These are phyloP conservation scores for Hypocreales sp. DNA, from an alignment of 2,329 filamentous ascomycete species.

Conservation along the genomic window DNA sequence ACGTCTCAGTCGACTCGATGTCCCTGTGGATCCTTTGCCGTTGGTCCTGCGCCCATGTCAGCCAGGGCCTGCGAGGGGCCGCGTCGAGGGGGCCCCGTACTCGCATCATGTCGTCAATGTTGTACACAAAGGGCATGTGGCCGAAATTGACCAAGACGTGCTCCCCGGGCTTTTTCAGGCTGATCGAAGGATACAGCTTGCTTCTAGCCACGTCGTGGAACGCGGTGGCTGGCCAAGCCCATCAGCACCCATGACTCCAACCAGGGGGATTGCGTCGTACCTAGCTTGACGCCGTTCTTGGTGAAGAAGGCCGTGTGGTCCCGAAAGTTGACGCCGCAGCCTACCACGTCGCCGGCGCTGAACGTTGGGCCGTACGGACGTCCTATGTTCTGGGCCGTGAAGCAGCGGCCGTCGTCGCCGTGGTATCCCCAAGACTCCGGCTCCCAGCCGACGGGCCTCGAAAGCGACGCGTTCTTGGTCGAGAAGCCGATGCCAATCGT, in stretches of 20 bases:
- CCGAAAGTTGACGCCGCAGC: constrained; percentile 51
- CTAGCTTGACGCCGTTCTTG: constrained; percentile 43
- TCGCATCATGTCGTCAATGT: constrained; percentile 77
- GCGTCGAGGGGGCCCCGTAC: constrained; percentile 22
- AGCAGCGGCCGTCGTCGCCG: constrained; percentile 50
- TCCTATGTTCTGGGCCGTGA: constrained; percentile 38
- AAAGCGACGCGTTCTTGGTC: constrained; percentile 33
- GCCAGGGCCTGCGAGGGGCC: constrained; percentile 1
- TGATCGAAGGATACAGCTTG: constrained; percentile 50
- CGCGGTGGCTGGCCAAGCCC: constrained; percentile 40
- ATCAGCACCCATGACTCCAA: no score
- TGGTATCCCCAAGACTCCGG: constrained; percentile 54
- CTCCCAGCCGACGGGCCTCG: constrained; percentile 50
- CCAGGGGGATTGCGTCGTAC: constrained; percentile 17
- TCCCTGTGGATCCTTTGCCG: constrained; percentile 40
- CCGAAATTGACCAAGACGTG: constrained; percentile 51
- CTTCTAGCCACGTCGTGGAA: constrained; percentile 50
- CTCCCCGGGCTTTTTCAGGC: constrained; percentile 50
- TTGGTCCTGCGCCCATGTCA: constrained; percentile 33
- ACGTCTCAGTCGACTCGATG: constrained; percentile 43
- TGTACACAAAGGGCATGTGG: constrained; percentile 67
- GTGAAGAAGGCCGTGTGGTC: constrained; percentile 53
- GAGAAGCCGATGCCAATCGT: constrained; percentile 50
- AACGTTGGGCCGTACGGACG: constrained; percentile 42
- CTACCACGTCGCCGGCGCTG: constrained; percentile 40